Conservation (phyloP, 1,284 basidiomycete genomes). For the Thelephora terrestris region DNA sequence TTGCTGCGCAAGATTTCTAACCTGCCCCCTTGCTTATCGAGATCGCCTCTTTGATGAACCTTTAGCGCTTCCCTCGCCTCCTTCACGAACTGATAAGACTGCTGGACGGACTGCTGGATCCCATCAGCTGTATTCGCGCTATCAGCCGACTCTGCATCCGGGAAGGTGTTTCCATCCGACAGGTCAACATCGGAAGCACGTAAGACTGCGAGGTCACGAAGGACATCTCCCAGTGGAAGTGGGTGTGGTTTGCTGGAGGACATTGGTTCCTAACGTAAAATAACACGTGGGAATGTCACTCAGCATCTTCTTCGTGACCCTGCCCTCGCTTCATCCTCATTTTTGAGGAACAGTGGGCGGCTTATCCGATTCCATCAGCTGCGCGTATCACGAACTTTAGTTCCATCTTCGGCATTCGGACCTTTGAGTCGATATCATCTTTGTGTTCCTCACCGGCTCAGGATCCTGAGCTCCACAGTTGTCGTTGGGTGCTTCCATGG, state of each 20-base stretch:
- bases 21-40: slow-evolving; percentile 37
- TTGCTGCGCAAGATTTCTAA: slow-evolving; percentile 41
- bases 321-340: no score
- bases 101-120: slow-evolving; percentile 31
- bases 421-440: no score
- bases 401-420: no score
- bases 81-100: slow-evolving; percentile 37
- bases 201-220: slow-evolving; percentile 64
- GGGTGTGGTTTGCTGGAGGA: slow-evolving; percentile 32
- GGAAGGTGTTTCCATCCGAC: slow-evolving; percentile 18
- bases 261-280: no score
- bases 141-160: slow-evolving; percentile 10
- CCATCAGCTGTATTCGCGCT: slow-evolving; percentile 5
- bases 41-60: slow-evolving; percentile 40
- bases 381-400: no score
- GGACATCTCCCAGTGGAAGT: slow-evolving; percentile 46
- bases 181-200: slow-evolving; percentile 51
- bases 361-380: no score
- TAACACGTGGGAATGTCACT: no score
- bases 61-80: slow-evolving; percentile 45
- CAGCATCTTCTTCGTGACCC: no score
- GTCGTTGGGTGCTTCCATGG: no score
- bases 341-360: no score
- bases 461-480: no score
- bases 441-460: no score